Conservation (phyloP, 345 rosid species). For the Pugionium cornutum region DNA sequence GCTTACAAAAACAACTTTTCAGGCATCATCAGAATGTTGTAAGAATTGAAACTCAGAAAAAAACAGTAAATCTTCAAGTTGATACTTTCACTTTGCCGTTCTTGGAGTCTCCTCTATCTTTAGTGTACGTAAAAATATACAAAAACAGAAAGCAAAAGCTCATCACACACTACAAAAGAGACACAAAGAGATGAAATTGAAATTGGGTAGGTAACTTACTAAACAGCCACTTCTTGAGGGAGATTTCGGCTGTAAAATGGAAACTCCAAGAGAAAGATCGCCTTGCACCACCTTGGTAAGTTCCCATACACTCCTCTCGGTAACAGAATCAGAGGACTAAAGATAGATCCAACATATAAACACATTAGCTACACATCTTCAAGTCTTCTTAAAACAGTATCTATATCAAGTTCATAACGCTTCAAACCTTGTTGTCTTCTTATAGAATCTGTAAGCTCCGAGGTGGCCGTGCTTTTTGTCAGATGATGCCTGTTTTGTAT, state of each 20-base stretch:
- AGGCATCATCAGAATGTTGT: conserved; percentile 7
- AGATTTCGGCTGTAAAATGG: conserved; percentile 72
- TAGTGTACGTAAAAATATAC: conserved; percentile 10
- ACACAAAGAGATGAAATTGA: conserved; percentile 22
- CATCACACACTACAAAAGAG: conserved; percentile 11
- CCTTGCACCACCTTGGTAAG: conserved; percentile 76
- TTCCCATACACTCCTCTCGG: conserved; percentile 62
- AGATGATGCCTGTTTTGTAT: conserved; percentile 64
- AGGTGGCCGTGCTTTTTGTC: conserved; percentile 73
- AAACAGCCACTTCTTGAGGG: conserved; percentile 51
- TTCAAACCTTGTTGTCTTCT: conserved; percentile 69
- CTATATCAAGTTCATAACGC: not conserved
- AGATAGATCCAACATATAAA: conserved; percentile 23
- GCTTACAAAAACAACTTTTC: not conserved
- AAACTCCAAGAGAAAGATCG: conserved; percentile 64
- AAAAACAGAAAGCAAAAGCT: conserved; percentile 14
- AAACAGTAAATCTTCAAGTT: conserved; percentile 24
- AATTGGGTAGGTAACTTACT: conserved; percentile 48
- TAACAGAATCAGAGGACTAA: conserved; percentile 79
- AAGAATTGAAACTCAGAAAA: not conserved
- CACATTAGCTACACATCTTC: conserved; percentile 12
- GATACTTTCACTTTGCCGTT: conserved; percentile 1
- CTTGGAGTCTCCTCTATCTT: conserved; percentile 33
- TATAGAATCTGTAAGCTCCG: conserved; percentile 64
- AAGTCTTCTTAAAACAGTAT: not conserved